Percentiles rank a stretch among this genome's conserved stretches.
phyloP scores from a whole-genome alignment of 1,139 yeast genomes.

The Blastobotrys apis region DNA sequence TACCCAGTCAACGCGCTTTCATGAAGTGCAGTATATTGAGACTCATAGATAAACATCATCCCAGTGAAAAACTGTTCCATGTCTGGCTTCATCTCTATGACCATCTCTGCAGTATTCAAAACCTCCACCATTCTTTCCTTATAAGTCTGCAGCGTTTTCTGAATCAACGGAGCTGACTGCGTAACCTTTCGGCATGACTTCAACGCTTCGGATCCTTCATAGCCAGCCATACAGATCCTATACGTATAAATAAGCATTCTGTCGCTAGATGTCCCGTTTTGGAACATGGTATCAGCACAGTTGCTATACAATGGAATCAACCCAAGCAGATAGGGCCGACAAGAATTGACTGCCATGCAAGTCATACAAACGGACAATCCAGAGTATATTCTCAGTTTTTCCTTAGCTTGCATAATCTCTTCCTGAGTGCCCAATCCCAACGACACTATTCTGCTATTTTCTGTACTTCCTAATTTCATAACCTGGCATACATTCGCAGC shows the following conservation, averaged over 20 bases:
- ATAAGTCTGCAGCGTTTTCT: neutral
- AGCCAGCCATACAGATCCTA: constrained; percentile 1
- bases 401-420: neutral
- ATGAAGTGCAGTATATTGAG: constrained; percentile 11
- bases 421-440: neutral
- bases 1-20: constrained; percentile 2
- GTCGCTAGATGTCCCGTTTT: neutral
- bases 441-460: constrained; percentile 36
- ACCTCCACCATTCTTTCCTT: neutral
- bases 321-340: neutral
- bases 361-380: neutral
- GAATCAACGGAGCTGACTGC: neutral
- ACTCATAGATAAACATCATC: neutral
- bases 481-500: neutral
- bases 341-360: constrained; percentile 2
- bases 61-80: neutral
- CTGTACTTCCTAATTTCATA: constrained; percentile 34
- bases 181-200: neutral
- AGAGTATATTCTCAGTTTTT: neutral
- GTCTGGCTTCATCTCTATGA: neutral
- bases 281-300: neutral
- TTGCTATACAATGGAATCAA: constrained; percentile 1
- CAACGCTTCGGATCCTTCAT: constrained; percentile 1
- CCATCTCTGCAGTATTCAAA: neutral
- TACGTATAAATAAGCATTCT: neutral